Base-by-base conservation (phyloP, 768 basidiomycete species). In the Suillus subaureus region DNA sequence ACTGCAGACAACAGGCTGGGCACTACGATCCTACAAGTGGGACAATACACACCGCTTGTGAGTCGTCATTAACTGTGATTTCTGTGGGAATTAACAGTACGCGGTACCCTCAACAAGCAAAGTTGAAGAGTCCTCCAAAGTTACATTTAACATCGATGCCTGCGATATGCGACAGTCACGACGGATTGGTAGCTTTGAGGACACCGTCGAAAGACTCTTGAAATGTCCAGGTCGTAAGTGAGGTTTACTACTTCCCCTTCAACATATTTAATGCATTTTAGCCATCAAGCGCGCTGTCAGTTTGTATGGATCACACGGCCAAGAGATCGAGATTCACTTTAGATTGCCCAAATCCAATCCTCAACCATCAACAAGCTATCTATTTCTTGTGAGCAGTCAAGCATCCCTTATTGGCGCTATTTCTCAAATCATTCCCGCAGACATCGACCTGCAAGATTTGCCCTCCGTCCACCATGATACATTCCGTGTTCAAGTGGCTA, bases 1-100 rank as follows among this genome's bases (percentile, higher is more conserved):
- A 33, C 21, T 55, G 31, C 31, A 6, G 33, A 55, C 54, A 35
- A 55, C 54, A n/a, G 54, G 54, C 21, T 55, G 54, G 54, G 31
- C 54, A n/a, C 35, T 55, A n/a, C 54, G 54, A 37, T 33, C 54
- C 7, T 55, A 55, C 31, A 55, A 55, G 33, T 55, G 54, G 54
- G n/a, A n/a, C 33, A 35, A 55, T 33, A 35, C 21, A 11, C 21
- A 55, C n/a, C 35, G 54, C 12, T 55, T 55, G 54, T 55, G 54
- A 55, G 54, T 55, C 4, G n/a, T 33, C 11, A 13, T 35, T n/a
- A n/a, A n/a, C 6, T 35, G 21, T 6, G 6, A n/a, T 55, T 33
- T 15, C 6, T 55, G 3, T 55, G 21, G 11, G 3, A 37, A 35
- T 55, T 55, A 35, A 55, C 21, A 3, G 21, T 55, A 6, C 11